Evolutionary conservation across 129 eudicot species (phyloP).

Genomic region (Centella asiatica): DNA sequence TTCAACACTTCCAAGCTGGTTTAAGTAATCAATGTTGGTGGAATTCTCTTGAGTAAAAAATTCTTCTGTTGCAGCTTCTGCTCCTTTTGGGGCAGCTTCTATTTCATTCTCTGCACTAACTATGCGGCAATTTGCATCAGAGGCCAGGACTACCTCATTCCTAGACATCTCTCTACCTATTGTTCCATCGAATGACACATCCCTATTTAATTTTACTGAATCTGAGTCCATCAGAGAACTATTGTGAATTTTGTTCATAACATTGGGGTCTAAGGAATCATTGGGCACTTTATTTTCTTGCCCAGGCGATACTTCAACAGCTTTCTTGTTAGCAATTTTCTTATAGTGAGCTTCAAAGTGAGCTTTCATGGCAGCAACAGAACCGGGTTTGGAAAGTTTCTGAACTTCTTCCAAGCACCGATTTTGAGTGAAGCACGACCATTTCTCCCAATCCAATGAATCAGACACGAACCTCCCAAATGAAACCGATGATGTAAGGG

Average conservation of each 20-base stretch:
- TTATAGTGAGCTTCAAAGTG: slow-evolving; percentile 83
- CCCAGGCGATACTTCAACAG: slow-evolving; percentile 30
- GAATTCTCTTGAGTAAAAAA: slow-evolving; percentile 10
- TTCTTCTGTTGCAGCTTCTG: slow-evolving; percentile 6
- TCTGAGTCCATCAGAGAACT: slow-evolving; percentile 12
- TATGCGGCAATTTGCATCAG: background rate
- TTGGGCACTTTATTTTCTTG: slow-evolving; percentile 39
- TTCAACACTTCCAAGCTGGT: slow-evolving; percentile 12
- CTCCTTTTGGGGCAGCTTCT: slow-evolving; percentile 5
- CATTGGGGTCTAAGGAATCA: slow-evolving; percentile 16
- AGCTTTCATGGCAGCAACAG: slow-evolving; percentile 89
- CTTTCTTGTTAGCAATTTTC: slow-evolving; percentile 40
- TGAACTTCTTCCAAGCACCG: slow-evolving; percentile 74
- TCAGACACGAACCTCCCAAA: slow-evolving; percentile 84
- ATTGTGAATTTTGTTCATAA: slow-evolving; percentile 1
- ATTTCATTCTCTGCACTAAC: slow-evolving; percentile 1
- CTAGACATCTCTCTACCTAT: slow-evolving; percentile 14
- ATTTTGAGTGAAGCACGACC: slow-evolving; percentile 80
- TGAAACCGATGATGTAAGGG: slow-evolving; percentile 60
- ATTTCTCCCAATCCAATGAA: slow-evolving; percentile 73
- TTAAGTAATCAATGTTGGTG: slow-evolving; percentile 10
- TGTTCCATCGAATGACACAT: slow-evolving; percentile 11
- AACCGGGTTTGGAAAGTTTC: slow-evolving; percentile 69
- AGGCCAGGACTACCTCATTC: slow-evolving; percentile 1
- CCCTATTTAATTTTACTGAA: background rate